phyloP scores from a whole-genome alignment of 2,329 filamentous ascomycete genomes.

The Aspergillus ruber region DNA sequence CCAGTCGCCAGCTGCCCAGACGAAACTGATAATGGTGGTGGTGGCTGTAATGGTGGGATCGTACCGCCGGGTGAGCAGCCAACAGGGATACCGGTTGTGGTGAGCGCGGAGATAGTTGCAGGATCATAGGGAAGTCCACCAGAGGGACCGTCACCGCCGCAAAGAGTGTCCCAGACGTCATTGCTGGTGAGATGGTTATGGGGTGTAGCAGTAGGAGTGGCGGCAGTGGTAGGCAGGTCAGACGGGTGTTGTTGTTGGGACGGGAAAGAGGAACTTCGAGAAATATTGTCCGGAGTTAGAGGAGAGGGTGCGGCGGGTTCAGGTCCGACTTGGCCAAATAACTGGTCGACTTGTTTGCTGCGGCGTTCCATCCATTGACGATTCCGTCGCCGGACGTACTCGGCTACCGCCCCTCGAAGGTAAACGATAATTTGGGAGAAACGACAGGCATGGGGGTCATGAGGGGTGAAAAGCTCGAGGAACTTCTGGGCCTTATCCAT shows the following conservation, averaged over 20 bases:
- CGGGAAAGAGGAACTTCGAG: conserved; percentile 8
- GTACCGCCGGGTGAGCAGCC: conserved; percentile 26
- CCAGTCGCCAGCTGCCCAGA: neutral
- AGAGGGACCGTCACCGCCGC: conserved; percentile 11
- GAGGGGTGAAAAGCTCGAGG: conserved; percentile 25
- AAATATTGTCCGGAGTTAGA: conserved; percentile 15
- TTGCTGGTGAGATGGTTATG: conserved; percentile 6
- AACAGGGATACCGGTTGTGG: conserved; percentile 27
- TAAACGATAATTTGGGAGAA: conserved; percentile 34
- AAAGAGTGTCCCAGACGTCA: conserved; percentile 26
- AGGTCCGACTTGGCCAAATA: conserved; percentile 33
- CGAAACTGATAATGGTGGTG: neutral
- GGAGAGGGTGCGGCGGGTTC: conserved; percentile 16
- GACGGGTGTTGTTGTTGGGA: conserved; percentile 7
- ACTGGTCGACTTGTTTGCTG: conserved; percentile 35
- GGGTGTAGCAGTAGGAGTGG: neutral
- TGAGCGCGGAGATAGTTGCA: conserved; percentile 26
- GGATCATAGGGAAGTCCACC: conserved; percentile 20
- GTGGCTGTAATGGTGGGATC: conserved; percentile 7
- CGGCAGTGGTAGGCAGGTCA: conserved; percentile 1
- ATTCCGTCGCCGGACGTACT: conserved; percentile 32
- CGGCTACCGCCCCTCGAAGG: conserved; percentile 32
- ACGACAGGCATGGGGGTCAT: conserved; percentile 32
- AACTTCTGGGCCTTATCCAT: conserved; percentile 30
- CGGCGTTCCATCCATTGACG: conserved; percentile 34